These are phyloP conservation scores for Lobosporangium transversale DNA, from an alignment of 192 early-diverging fungal species.

Conservation along the genomic window DNA sequence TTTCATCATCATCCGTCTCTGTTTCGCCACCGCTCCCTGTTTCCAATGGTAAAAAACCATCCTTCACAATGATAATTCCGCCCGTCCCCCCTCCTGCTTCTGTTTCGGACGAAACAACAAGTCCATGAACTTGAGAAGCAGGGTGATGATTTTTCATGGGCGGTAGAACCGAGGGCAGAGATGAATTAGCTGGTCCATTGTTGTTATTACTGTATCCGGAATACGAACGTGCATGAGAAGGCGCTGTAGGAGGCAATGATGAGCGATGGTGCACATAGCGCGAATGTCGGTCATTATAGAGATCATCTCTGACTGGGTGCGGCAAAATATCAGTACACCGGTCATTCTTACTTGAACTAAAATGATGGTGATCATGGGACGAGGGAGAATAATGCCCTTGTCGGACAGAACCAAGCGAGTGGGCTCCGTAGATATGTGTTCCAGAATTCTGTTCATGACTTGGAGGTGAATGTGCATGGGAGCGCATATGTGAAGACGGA, in stretches of 20 bases:
- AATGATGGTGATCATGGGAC: conserved; percentile 9
- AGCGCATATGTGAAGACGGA: neutral
- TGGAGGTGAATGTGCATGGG: conserved; percentile 8
- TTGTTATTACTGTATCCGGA: conserved; percentile 10
- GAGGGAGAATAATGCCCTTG: conserved; percentile 25
- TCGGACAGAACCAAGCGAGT: neutral
- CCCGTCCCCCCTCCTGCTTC: neutral
- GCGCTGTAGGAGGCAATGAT: neutral
- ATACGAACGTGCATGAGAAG: conserved; percentile 1
- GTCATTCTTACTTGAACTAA: neutral
- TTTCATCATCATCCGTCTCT: conserved; percentile 24
- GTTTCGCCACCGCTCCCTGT: conserved; percentile 25
- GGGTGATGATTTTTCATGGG: conserved; percentile 9
- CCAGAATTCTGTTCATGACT: conserved; percentile 13
- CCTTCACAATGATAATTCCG: neutral
- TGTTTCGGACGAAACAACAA: neutral
- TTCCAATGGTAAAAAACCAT: conserved; percentile 4
- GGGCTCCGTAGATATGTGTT: neutral
- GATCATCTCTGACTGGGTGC: neutral
- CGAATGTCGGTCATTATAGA: conserved; percentile 4
- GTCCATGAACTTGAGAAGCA: neutral
- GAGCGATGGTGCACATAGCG: conserved; percentile 6
- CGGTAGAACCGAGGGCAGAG: conserved; percentile 5
- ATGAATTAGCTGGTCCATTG: neutral
- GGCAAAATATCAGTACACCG: neutral